Evolutionary conservation across 495 filamentous ascomycete genomes (phyloP), one percentile per base, ranked within the genome.

Genomic region (Pseudoneurospora amorphoporcata): DNA sequence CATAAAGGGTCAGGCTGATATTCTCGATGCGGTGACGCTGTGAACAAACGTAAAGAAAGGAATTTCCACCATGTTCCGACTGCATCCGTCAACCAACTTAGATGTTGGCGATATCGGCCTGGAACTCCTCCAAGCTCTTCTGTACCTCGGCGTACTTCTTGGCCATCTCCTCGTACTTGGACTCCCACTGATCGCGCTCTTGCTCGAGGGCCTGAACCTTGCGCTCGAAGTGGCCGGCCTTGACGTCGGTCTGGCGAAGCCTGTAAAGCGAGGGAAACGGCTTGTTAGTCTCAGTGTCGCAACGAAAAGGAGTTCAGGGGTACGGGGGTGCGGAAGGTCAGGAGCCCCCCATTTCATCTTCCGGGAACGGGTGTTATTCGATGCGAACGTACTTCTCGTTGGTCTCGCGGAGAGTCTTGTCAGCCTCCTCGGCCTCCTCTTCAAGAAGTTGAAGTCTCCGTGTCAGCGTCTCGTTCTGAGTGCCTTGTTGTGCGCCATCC

Each of bases 151-250:
- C 82, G 86, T 94, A 91, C 84, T 97, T 97, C 90, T 94, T 91
- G 73, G 88, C 79, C 89, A 95, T 94, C 81, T 98, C 95, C 84
- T 98, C 96, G 83, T 94, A 98, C 86, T 98, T 98, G 83, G 84
- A 78, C 86, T 98, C 96, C 94, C 94, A 97, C 81, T 92, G 86
- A 82, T 97, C 93, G 75, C 92, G 90, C 77, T 93, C 88, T 72
- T 86, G 83, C 83, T 99, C 95, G 75, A 99, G 90, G 76, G 95
- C 97, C 81, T 96, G 92, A 75, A 99, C 95, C 86, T 99, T 98
- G 86, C 96, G 96, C 85, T 98, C 96, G 84, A 94, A 97, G 87
- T 99, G 95, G 74, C 95, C 96, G 80, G 95, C 94, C 86, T 98
- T 98, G 84, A 98, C 94, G 82, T 98, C 95, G 82, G 95, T 98